Evolutionary conservation across 331 rosid species (phyloP).

Genomic region (Telfairia occidentalis): DNA sequence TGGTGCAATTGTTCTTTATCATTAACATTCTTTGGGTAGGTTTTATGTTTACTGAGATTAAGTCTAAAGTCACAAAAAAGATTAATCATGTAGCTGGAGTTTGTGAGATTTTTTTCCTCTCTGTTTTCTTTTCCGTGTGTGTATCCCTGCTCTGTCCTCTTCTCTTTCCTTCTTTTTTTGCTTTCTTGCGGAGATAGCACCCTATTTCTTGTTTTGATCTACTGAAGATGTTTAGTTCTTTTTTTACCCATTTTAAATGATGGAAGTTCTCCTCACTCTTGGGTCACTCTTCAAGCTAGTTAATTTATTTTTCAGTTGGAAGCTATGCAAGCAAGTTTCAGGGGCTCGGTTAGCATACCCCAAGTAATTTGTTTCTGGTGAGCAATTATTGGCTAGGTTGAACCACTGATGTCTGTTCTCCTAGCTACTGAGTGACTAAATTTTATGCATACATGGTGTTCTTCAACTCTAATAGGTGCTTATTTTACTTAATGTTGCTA

Average conservation of each 20-base stretch:
- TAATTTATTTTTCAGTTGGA: conserved; percentile 14
- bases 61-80: neutral
- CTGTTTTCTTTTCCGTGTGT: neutral
- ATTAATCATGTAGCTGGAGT: neutral
- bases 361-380: conserved; percentile 12
- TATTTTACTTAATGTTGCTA: neutral
- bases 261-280: neutral
- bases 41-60: neutral
- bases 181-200: neutral
- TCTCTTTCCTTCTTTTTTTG: neutral
- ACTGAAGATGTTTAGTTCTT: neutral
- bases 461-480: neutral
- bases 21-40: neutral
- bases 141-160: neutral
- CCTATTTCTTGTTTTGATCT: neutral
- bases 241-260: conserved; percentile 2
- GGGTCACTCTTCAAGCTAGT: conserved; percentile 5
- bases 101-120: neutral
- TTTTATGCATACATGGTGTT: neutral
- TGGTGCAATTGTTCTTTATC: neutral
- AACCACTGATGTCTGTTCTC: neutral
- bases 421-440: neutral
- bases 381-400: conserved; percentile 8
- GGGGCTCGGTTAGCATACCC: conserved; percentile 12
- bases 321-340: conserved; percentile 12